Evolutionary conservation across 148 eudicot genomes (phyloP), one percentile per base, ranked within the genome.

Genomic region (Chenopodium quinoa): DNA sequence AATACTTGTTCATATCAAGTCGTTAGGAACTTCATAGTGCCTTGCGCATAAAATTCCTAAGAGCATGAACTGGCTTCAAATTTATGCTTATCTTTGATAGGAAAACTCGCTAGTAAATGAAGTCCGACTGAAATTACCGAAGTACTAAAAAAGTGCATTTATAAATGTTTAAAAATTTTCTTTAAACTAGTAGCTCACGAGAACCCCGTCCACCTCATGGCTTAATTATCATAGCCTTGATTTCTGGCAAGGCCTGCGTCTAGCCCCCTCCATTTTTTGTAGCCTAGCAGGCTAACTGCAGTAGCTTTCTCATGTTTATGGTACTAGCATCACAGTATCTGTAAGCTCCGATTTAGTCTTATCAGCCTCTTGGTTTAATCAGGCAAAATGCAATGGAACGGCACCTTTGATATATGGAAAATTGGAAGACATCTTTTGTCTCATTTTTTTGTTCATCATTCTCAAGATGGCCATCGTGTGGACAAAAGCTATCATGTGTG

Each of bases 1-100:
- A 48, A 74, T 74, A 74, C 60, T 50, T 74, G 77, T 74, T 74
- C 11, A 74, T 74, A 72, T 74, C 63, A 74, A 12, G 52, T 25
- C 14, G 37, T 27, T 52, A 12, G 40, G 12, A 50, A n/a, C 40
- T 48, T 50, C 77, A 74, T 6, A 25, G 14, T 50, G 62, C 31
- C 22, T 9, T 72, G 50, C 34, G 75, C 11, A 12, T 22, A 72
- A 44, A 72, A 67, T 2, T 20, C 72, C 46, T 46, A 4, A 4
- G 2, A 11, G 3, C 20, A 13, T 68, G 71, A 27, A 31, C 8
- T 68, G 71, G 44, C 12, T 68, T 68, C 19, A 6, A 5, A 37
- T 37, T 37, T 37, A 37, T 37, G 44, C 44, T 31, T 31, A 68
- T 68, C 44, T 68, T 13, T 31, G 7, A 29, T 0, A 4, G 40